Percentiles rank a stretch among this genome's conserved stretches.
These are phyloP conservation scores for Aspergillus novofumigatus DNA, from an alignment of 2,329 filamentous ascomycete genomes.

Conservation along the genomic window DNA sequence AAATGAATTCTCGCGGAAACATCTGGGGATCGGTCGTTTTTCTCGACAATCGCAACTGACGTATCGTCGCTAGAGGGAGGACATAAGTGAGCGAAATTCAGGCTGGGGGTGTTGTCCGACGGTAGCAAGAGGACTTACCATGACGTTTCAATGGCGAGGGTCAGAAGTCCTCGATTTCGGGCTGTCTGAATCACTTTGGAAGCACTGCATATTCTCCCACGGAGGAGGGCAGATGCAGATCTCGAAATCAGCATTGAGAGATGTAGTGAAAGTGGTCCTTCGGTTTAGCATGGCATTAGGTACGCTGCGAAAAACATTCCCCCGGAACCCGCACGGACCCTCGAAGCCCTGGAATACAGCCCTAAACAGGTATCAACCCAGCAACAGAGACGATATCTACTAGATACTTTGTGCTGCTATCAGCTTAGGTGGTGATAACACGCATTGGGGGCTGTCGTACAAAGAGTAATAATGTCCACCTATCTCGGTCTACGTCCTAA, in stretches of 20 bases:
- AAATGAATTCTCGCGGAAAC: conserved; percentile 61
- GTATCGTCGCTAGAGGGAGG: conserved; percentile 69
- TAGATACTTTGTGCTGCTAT: not conserved
- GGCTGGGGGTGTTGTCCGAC: not conserved
- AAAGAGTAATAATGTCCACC: not conserved
- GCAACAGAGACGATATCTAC: not conserved
- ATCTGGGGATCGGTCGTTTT: conserved; percentile 26
- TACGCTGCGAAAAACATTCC: conserved; percentile 17
- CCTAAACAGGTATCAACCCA: conserved; percentile 11
- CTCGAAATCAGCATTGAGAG: conserved; percentile 24
- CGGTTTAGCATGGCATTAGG: not conserved
- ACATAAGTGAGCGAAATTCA: conserved; percentile 2
- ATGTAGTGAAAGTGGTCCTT: not conserved
- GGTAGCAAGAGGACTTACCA: conserved; percentile 28
- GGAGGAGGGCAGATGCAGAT: conserved; percentile 14
- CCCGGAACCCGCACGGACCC: conserved; percentile 27
- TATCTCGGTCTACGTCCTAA: not conserved
- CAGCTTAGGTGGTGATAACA: not conserved
- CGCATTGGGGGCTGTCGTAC: not conserved
- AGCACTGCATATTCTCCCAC: conserved; percentile 13
- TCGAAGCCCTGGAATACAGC: conserved; percentile 21
- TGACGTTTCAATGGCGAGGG: conserved; percentile 46
- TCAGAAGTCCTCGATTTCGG: conserved; percentile 33
- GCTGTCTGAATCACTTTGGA: conserved; percentile 2
- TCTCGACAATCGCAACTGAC: conserved; percentile 75